These are phyloP conservation scores for Coelastrella sp. DNA, from an alignment of 139 green algal species.

Conservation along the genomic window DNA sequence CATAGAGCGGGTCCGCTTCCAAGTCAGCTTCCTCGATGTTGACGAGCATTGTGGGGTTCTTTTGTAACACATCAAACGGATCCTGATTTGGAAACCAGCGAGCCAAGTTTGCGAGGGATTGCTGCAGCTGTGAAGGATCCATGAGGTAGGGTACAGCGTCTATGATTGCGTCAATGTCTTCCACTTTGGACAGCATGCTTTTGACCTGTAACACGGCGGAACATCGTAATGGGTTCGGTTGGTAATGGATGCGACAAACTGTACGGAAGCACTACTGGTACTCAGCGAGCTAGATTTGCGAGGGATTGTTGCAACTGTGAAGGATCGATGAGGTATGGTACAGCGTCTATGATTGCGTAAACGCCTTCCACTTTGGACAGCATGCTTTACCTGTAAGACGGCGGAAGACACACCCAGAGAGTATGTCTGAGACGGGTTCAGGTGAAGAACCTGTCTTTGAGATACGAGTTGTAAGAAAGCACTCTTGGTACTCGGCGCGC, in stretches of 20 bases:
- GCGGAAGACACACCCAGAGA: not conserved
- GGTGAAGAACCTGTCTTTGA: not conserved
- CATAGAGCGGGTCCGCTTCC: constrained; percentile 61
- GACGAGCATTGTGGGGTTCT: constrained; percentile 56
- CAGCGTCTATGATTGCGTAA: constrained; percentile 58
- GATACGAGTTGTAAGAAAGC: not conserved
- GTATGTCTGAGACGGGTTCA: not conserved
- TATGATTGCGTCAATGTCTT: constrained; percentile 60
- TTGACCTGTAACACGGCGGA: constrained; percentile 42
- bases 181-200: constrained; percentile 45
- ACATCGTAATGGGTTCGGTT: not conserved
- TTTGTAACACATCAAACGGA: constrained; percentile 47
- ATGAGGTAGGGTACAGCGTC: constrained; percentile 59
- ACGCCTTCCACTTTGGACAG: constrained; percentile 48
- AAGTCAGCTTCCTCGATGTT: constrained; percentile 60
- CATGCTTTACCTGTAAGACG: constrained; percentile 50
- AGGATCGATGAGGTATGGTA: constrained; percentile 61
- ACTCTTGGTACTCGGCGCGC: not conserved
- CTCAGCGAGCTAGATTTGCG: not conserved
- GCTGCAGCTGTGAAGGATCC: constrained; percentile 49
- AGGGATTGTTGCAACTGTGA: constrained; percentile 43
- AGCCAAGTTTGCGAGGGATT: constrained; percentile 51
- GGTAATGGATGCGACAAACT: not conserved
- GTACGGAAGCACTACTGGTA: not conserved
- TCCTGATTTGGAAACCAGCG: constrained; percentile 44